These are phyloP conservation scores for Trichocomaceae sp. DNA, from an alignment of 2,329 filamentous ascomycete genomes.

Conservation along the genomic window DNA sequence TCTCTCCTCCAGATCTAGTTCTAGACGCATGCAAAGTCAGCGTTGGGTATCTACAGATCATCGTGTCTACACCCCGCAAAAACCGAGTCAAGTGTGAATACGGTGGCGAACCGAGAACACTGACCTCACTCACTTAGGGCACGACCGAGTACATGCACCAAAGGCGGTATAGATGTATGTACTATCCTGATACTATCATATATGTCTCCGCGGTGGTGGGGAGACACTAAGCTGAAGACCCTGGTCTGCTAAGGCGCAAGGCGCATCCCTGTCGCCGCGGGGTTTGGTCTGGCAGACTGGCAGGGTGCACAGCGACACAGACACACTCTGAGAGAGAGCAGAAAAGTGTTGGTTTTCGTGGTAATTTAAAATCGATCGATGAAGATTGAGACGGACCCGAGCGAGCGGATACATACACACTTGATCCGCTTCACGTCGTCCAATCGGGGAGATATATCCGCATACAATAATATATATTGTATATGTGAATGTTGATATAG, in stretches of 20 bases:
- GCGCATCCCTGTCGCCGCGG: background rate
- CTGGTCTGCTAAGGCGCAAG: background rate
- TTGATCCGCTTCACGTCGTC: background rate
- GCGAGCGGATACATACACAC: conserved; percentile 9
- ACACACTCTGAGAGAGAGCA: background rate
- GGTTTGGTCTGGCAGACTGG: background rate
- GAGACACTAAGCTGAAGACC: background rate
- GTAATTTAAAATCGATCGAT: background rate
- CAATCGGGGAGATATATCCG: too few species aligned
- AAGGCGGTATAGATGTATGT: background rate
- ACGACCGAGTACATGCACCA: too few species aligned
- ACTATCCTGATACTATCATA: too few species aligned
- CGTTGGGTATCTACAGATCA: too few species aligned
- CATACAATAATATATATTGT: too few species aligned
- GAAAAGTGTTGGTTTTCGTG: background rate
- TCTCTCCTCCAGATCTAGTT: background rate
- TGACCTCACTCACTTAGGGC: background rate
- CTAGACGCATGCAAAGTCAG: background rate
- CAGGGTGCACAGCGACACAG: background rate
- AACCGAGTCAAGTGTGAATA: too few species aligned
- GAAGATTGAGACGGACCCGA: conserved; percentile 6
- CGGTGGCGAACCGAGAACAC: background rate
- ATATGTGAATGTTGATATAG: too few species aligned
- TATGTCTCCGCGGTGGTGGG: background rate
- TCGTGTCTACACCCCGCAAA: too few species aligned